These are phyloP conservation scores for Yamadazyma sp. DNA, from an alignment of 1,139 yeast genomes.

Conservation along the genomic window DNA sequence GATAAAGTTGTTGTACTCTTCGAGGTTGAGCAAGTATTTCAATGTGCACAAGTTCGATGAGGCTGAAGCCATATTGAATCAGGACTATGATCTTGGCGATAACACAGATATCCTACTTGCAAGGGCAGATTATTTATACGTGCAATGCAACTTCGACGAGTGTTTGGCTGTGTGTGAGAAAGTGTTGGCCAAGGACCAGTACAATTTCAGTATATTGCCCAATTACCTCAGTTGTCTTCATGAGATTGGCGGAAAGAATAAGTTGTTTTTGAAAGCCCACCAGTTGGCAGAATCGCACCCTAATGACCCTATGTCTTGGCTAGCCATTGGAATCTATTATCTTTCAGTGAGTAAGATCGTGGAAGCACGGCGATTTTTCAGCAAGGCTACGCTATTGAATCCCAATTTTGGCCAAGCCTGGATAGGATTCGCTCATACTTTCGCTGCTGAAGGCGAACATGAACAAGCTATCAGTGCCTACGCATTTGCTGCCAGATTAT, in stretches of 20 bases:
- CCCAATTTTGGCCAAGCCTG: conserved; percentile 96
- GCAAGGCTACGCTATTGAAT: conserved; percentile 84
- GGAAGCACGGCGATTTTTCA: conserved; percentile 85
- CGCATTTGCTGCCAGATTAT: conserved; percentile 90
- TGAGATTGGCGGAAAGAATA: conserved; percentile 82
- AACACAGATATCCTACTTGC: conserved; percentile 71
- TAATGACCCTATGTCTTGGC: conserved; percentile 82
- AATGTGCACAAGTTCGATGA: conserved; percentile 60
- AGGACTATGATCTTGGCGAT: conserved; percentile 68
- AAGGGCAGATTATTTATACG: conserved; percentile 69
- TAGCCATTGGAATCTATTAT: conserved; percentile 90
- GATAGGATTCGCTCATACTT: conserved; percentile 98
- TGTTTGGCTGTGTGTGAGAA: conserved; percentile 75
- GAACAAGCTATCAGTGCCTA: conserved; percentile 98
- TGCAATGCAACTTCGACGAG: conserved; percentile 77
- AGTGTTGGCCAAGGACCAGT: conserved; percentile 61
- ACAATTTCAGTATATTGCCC: conserved; percentile 74
- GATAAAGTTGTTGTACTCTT: conserved; percentile 71
- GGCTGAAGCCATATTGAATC: conserved; percentile 64
- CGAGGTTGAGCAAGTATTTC: conserved; percentile 72
- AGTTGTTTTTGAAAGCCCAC: conserved; percentile 78
- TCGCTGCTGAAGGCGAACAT: conserved; percentile 96
- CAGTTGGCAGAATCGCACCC: conserved; percentile 87
- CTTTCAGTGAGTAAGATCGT: conserved; percentile 68
- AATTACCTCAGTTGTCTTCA: conserved; percentile 80